phyloP scores from a whole-genome alignment of 768 basidiomycete species.

The Xerocomus potaroensis region DNA sequence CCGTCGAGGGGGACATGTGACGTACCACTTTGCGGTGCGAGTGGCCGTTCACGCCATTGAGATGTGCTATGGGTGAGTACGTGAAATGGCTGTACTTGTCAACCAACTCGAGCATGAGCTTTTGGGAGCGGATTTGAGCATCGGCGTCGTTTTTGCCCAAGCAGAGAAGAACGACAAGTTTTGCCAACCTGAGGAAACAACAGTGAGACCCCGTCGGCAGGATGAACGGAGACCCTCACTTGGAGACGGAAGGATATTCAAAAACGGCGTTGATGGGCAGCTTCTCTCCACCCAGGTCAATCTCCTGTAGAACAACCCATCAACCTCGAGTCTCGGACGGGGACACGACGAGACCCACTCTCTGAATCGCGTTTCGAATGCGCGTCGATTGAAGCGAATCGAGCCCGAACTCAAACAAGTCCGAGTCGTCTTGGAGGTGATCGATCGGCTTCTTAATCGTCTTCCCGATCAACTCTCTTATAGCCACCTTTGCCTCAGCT shows the following conservation, averaged over 20 bases:
- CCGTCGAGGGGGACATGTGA: not conserved
- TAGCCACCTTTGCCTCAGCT: constrained; percentile 6
- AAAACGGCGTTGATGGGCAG: constrained; percentile 38
- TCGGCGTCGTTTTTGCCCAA: constrained; percentile 25
- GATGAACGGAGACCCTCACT: constrained; percentile 24
- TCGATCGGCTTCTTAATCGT: constrained; percentile 18
- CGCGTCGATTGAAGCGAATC: constrained; percentile 51
- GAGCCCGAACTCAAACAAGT: constrained; percentile 46
- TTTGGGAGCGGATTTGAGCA: constrained; percentile 26
- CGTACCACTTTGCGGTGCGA: constrained; percentile 12
- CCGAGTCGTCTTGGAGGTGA: constrained; percentile 29
- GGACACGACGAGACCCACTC: constrained; percentile 32
- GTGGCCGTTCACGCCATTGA: constrained; percentile 12
- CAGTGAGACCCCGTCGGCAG: not conserved
- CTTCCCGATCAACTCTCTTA: constrained; percentile 18
- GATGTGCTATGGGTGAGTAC: not conserved
- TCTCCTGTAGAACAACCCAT: constrained; percentile 6
- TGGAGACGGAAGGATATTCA: constrained; percentile 43
- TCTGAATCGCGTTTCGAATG: constrained; percentile 45
- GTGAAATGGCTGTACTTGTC: constrained; percentile 34
- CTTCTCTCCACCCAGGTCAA: constrained; percentile 20
- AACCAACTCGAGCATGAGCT: constrained; percentile 45
- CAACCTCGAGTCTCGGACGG: constrained; percentile 23
- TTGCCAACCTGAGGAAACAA: constrained; percentile 35
- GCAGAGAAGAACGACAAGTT: constrained; percentile 35